Base-by-base conservation (phyloP, 345 rosid species). In the Excoecaria cochinchinensis region DNA sequence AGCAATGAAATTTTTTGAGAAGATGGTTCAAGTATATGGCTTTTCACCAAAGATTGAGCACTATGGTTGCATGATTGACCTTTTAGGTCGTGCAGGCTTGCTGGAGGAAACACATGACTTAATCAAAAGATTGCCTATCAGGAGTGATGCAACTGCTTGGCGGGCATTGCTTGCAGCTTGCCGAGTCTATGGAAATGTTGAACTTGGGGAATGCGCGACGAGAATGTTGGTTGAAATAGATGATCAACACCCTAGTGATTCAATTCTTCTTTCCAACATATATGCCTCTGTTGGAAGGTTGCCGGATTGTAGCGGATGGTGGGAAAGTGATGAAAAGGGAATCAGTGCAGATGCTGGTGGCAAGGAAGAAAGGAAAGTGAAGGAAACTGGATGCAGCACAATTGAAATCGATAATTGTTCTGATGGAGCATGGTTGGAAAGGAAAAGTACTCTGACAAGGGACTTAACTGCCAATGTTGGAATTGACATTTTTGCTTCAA, bases 101-200 rank as follows among this genome's bases (percentile, higher is more conserved):
- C 86, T 91, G 66, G 79, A 85, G 77, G 94, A 89, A 81, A 89
- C 94, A 8, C 69, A 82, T 75, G 78, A 85, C 46, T 70, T 89
- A 15, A 88, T 91, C 8, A 72, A 73, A 22, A 86, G 82, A 17
- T 79, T 89, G 82, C 90, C 89, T 0, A 77, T 87, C 42, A 82
- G 77, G 82, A 73, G 70, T 0, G 91, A 89, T 69, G 86, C 88
- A 44, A 82, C 87, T 4, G 86, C 90, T 59, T 88, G 92, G 93
- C 90, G 94, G 63, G 77, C 91, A 31, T 51, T 91, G 80, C 88
- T 89, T 53, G 88, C 91, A 55, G 91, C 91, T 77, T 89, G 92
- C 78, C 79, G 94, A 73, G 84, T 89, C 17, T 80, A 85, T 67
- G 91, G 94, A 53, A 80, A 89, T 75, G 76, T 78, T 70, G 80